Base-by-base conservation (phyloP, 2,329 filamentous ascomycete species). In the Pestalotiopsis sp. region DNA sequence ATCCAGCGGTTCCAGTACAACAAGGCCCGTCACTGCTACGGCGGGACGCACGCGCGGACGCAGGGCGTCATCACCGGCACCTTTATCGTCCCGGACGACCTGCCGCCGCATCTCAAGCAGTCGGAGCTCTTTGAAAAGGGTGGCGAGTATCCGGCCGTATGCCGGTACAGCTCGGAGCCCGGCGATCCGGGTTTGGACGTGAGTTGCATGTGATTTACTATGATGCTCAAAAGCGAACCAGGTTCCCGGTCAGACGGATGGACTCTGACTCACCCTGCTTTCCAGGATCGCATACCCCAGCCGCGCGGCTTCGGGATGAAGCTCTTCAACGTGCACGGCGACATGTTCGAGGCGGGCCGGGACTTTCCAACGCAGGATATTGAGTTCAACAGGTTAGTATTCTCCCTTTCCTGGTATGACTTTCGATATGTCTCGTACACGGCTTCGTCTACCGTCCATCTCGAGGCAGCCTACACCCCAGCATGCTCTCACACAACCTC, bases 291-390 rank as follows among this genome's bases (percentile, higher is more conserved):
- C 30, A 80, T 81, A 26, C 78, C 82, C 0, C 79, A 82, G 64
- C 83, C 82, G 3, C 78, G 82, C 52, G 83, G 82, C 26, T 81
- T 85, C 56, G 80, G 75, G 11, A 84, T 86, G 77, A 85, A 85
- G 70, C 72, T 85, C 56, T 86, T 86, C 73, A 78, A 81, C 65
- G 80, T 85, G n/a, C 61, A 78, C 4, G 81, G 81, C 6, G 78
- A 80, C 24, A 79, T 79, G 73, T 80, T 83, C 63, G 74, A 80
- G 9, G 75, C 75, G 38, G 80, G 79, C 55, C 76, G 79, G 71
- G 71, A 71, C 30, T 71, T 71, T 13, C 69, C 70, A 0, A 78
- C 75, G 2, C 75, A 78, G 55, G 82, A 85, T 69, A 81, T 85
- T 70, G 81, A 82, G 20, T 85, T 85, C 74, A 85, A 85, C 71